Evolutionary conservation across 2,329 filamentous ascomycete genomes (phyloP).

Genomic region (Sporothrix luriei): DNA sequence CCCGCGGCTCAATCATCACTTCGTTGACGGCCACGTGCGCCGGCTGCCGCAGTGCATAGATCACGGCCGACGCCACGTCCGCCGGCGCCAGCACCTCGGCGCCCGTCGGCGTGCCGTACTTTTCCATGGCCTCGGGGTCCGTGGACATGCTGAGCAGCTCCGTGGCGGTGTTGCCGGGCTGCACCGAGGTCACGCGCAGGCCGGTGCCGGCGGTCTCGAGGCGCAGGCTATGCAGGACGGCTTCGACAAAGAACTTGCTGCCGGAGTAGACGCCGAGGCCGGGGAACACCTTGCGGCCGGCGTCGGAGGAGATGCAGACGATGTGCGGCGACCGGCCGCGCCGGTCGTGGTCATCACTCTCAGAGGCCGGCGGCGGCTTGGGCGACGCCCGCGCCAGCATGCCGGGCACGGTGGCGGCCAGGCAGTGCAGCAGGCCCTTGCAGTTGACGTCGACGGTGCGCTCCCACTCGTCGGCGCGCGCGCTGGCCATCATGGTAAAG

Average conservation of each 20-base stretch:
- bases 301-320: constrained; percentile 80
- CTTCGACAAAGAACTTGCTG: constrained; percentile 84
- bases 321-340: constrained; percentile 55
- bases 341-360: background rate
- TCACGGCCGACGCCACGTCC: constrained; percentile 72
- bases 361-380: no score
- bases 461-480: constrained; percentile 73
- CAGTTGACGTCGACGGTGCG: constrained; percentile 84
- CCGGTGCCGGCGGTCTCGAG: constrained; percentile 75
- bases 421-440: constrained; percentile 75
- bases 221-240: constrained; percentile 72
- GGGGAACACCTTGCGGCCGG: constrained; percentile 79
- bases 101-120: constrained; percentile 74
- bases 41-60: constrained; percentile 74
- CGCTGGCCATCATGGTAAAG: constrained; percentile 83
- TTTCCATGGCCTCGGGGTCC: constrained; percentile 74
- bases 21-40: constrained; percentile 78
- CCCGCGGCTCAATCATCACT: constrained; percentile 74
- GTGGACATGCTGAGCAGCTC: constrained; percentile 74
- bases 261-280: constrained; percentile 81
- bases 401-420: constrained; percentile 67
- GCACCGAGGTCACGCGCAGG: constrained; percentile 71
- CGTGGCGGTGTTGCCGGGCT: constrained; percentile 76
- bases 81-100: constrained; percentile 73
- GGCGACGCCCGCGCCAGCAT: constrained; percentile 75